Evolutionary conservation across 805 yeast species (phyloP).

Genomic region (Kodamaea lidongshanica): DNA sequence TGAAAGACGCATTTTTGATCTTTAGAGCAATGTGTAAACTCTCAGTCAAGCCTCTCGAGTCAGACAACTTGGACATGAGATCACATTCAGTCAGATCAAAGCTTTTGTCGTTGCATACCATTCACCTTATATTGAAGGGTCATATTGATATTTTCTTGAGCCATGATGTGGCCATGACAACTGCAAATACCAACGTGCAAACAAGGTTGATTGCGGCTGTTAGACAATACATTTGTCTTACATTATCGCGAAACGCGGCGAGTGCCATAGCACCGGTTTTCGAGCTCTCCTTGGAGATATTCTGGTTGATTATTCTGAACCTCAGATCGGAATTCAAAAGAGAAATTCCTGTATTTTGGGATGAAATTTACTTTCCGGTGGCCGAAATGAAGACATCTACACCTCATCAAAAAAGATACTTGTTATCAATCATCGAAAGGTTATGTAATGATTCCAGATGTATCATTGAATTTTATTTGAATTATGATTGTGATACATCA

Average conservation of each 20-base stretch:
- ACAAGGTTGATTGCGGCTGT: constrained; percentile 70
- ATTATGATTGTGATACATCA: constrained; percentile 85
- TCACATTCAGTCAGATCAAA: constrained; percentile 92
- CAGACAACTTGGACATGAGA: constrained; percentile 72
- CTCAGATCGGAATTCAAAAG: constrained; percentile 82
- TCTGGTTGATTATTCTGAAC: constrained; percentile 81
- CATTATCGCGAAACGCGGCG: constrained; percentile 87
- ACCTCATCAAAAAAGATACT: constrained; percentile 84
- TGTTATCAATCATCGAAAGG: constrained; percentile 73
- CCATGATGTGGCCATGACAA: constrained; percentile 46
- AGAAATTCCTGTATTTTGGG: constrained; percentile 90
- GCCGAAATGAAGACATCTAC: constrained; percentile 89
- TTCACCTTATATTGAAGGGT: constrained; percentile 78
- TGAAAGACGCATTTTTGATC: constrained; percentile 87
- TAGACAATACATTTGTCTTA: constrained; percentile 75
- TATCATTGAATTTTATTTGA: constrained; percentile 84
- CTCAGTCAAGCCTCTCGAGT: constrained; percentile 77
- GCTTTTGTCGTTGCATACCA: constrained; percentile 76
- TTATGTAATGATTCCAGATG: constrained; percentile 85
- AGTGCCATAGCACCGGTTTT: constrained; percentile 87
- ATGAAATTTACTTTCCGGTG: constrained; percentile 90
- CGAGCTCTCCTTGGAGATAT: constrained; percentile 85
- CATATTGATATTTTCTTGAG: constrained; percentile 77
- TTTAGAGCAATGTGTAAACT: constrained; percentile 94
- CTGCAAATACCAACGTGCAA: constrained; percentile 44